Evolutionary conservation across 2,329 filamentous ascomycete genomes (phyloP), one percentile per base, ranked within the genome.

Genomic region (Cordyceps tenuipes): DNA sequence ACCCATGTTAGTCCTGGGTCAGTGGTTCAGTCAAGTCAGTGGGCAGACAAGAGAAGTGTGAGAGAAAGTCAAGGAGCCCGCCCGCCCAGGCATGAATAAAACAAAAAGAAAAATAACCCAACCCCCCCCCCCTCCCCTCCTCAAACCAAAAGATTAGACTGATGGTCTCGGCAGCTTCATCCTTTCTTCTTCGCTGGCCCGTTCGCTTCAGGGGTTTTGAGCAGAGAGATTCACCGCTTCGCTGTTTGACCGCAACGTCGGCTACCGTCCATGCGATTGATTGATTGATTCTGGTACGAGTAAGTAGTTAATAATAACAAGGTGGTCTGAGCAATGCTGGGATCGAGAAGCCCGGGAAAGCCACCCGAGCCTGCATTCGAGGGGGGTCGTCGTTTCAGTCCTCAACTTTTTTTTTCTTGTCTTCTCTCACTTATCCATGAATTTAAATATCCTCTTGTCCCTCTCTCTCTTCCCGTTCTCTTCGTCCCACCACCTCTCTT

Each of bases 311-410:
- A 39, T 44, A 48, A 36, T 41, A 56, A 23, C 23, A 23, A 23
- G 46, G 52, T 60, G 59, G 59, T 60, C 59, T 56, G 59, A 56
- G 59, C 59, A 51, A 60, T 60, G 44, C 59, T 55, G 51, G 52
- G 13, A 56, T 46, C 34, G 52, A 48, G 34, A 51, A 31, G 21
- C 34, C 46, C 39, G 29, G 29, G 46, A 54, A 46, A 51, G 46
- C 52, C 59, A 61, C 59, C 47, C 59, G 59, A 61, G 59, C 52
- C 52, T 50, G 19, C 41, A 46, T 21, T 36, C 58, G 3, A 46
- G 23, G 31, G 48, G 29, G 31, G 49, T 21, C 29, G n/a, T 51
- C 13, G 48, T 34, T 46, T 41, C 46, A 26, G 43, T 26, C 17
- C 36, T 48, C n/a, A 17, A 52, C 48, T 53, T 57, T 47, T 39